phyloP scores from a whole-genome alignment of 495 filamentous ascomycete species.

The Aspergillus ellipticus region DNA sequence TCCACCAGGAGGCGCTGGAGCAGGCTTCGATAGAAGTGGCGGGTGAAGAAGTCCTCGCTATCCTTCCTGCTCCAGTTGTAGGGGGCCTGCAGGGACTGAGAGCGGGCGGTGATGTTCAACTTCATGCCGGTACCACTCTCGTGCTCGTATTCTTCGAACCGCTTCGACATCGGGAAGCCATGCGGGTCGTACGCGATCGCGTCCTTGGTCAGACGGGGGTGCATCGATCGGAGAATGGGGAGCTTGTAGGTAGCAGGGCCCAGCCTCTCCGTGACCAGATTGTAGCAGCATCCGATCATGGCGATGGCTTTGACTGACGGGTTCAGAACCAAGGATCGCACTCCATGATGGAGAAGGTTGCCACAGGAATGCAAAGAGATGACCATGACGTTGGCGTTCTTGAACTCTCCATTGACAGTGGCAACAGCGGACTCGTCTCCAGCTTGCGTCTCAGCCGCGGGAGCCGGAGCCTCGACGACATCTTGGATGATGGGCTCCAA shows the following conservation, averaged over 20 bases:
- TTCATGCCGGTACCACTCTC: conserved; percentile 57
- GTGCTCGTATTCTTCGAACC: conserved; percentile 57
- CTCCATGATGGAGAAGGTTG: conserved; percentile 91
- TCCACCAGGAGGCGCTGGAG: conserved; percentile 89
- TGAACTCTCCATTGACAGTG: conserved; percentile 12
- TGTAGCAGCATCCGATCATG: conserved; percentile 97
- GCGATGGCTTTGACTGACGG: conserved; percentile 81
- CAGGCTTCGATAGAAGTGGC: conserved; percentile 90
- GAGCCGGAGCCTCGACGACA: conserved; percentile 43
- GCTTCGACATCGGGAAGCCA: conserved; percentile 87
- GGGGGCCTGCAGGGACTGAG: conserved; percentile 95
- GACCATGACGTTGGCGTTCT: conserved; percentile 63
- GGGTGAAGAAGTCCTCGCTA: conserved; percentile 82
- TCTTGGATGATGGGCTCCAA: conserved; percentile 72
- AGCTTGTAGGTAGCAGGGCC: conserved; percentile 82
- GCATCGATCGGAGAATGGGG: conserved; percentile 57
- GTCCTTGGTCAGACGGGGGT: conserved; percentile 53
- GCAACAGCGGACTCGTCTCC: conserved; percentile 8
- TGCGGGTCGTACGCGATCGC: conserved; percentile 71
- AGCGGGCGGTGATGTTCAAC: conserved; percentile 91
- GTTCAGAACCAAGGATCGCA: conserved; percentile 79
- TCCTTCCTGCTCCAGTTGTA: conserved; percentile 82
- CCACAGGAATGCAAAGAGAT: conserved; percentile 96
- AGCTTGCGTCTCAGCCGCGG: not conserved
- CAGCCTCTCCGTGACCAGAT: conserved; percentile 85